Conservation (phyloP, 768 basidiomycete species). For the Boletus subcaerulescens region DNA sequence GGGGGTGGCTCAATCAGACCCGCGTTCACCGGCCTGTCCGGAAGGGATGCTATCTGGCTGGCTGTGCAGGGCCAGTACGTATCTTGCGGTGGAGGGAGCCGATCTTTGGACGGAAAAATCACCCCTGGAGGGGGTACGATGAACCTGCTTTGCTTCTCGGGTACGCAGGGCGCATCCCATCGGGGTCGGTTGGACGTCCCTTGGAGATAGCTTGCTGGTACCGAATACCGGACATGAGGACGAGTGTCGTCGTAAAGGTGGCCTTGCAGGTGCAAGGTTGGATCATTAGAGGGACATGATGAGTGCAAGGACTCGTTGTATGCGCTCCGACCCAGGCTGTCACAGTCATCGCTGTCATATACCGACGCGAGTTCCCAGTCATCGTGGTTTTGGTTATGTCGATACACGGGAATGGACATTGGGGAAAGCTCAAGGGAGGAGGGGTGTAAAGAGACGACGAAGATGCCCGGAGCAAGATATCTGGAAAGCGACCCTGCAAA, state of each 20-base stretch:
- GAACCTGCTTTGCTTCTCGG: constrained; percentile 11
- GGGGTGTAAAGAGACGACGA: background rate
- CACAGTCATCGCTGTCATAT: constrained; percentile 30
- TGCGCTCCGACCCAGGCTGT: constrained; percentile 21
- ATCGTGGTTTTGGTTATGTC: constrained; percentile 22
- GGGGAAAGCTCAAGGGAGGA: background rate
- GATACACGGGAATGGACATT: constrained; percentile 28
- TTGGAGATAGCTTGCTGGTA: constrained; percentile 10
- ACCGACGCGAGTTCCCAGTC: constrained; percentile 32
- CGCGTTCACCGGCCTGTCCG: background rate
- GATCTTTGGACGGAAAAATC: constrained; percentile 22
- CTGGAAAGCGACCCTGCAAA: background rate
- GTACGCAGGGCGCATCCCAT: constrained; percentile 9
- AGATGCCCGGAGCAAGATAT: background rate
- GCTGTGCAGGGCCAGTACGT: constrained; percentile 7
- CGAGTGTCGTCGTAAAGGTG: background rate
- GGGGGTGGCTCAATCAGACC: constrained; percentile 8
- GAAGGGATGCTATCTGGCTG: background rate
- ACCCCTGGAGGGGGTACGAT: constrained; percentile 28
- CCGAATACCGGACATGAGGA: constrained; percentile 14
- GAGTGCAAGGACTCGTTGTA: constrained; percentile 13
- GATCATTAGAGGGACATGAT: constrained; percentile 4
- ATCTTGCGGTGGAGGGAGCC: constrained; percentile 14
- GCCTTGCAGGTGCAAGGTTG: constrained; percentile 7
- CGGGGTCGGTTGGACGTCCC: background rate